Conservation (phyloP, 164 flowering plant species). For the Vitis labrusca region DNA sequence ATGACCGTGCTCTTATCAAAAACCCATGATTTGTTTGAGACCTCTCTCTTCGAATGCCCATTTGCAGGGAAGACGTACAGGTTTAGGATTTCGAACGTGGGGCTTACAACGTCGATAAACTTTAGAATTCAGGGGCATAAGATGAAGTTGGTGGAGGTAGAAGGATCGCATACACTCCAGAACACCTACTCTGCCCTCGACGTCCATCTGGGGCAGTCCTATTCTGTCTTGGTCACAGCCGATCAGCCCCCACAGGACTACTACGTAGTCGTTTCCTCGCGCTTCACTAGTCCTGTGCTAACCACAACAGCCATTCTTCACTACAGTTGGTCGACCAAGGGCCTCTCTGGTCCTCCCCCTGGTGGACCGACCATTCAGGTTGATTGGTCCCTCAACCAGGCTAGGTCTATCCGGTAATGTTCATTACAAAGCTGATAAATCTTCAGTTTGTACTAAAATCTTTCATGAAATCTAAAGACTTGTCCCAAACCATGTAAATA, state of each 20-base stretch:
- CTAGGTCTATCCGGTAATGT: slow-evolving; percentile 72
- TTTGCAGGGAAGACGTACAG: slow-evolving; percentile 82
- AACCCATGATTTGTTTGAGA: background rate
- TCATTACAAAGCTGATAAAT: background rate
- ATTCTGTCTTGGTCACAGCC: slow-evolving; percentile 86
- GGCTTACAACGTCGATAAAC: slow-evolving; percentile 79
- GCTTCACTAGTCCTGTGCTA: slow-evolving; percentile 76
- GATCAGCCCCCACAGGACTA: slow-evolving; percentile 80
- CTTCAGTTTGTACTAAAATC: background rate
- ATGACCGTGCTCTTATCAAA: too few relatives aligned
- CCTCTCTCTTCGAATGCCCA: background rate
- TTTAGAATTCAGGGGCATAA: slow-evolving; percentile 90
- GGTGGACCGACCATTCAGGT: slow-evolving; percentile 78
- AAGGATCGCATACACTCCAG: slow-evolving; percentile 95
- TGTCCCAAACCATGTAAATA: too few relatives aligned
- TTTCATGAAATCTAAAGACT: background rate
- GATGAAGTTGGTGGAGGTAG: slow-evolving; percentile 86
- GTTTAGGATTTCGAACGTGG: slow-evolving; percentile 93
- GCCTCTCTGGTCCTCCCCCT: slow-evolving; percentile 76
- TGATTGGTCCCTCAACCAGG: slow-evolving; percentile 77
- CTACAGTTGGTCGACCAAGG: slow-evolving; percentile 63
- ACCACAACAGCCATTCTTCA: slow-evolving; percentile 82
- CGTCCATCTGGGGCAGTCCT: slow-evolving; percentile 88
- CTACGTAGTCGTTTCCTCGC: slow-evolving; percentile 77
- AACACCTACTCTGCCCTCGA: slow-evolving; percentile 75